Evolutionary conservation across 179 eudicot species (phyloP).

Genomic region (Heliamphora pulchella): DNA sequence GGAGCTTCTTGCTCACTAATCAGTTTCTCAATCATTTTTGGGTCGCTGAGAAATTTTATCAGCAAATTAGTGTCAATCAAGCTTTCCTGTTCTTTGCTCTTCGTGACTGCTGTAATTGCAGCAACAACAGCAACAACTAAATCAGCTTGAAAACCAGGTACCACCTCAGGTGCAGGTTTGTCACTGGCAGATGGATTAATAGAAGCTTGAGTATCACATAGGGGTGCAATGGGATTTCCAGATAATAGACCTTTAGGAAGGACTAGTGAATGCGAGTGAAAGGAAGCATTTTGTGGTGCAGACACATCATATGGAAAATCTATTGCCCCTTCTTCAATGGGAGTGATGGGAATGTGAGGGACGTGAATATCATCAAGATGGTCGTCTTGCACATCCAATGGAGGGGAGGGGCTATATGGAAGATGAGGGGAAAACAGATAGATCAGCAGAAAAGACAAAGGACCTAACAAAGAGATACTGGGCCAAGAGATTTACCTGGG

Average conservation of each 20-base stretch:
- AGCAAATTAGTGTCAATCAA: constrained; percentile 46
- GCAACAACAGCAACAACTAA: constrained; percentile 42
- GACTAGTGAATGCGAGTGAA: constrained; percentile 6
- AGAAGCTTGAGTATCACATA: constrained; percentile 11
- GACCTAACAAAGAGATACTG: neutral
- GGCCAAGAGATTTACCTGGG: constrained; percentile 30
- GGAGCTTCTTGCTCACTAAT: constrained; percentile 15
- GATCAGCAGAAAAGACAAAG: neutral
- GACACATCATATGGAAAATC: constrained; percentile 9
- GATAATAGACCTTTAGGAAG: constrained; percentile 12
- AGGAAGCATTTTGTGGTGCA: constrained; percentile 16
- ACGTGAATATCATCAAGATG: constrained; percentile 29
- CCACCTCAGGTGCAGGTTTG: constrained; percentile 19
- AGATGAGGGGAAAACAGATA: neutral
- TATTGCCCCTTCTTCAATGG: constrained; percentile 31
- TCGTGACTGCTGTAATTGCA: constrained; percentile 37
- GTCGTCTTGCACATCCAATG: constrained; percentile 24
- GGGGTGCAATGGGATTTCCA: neutral
- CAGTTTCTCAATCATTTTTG: constrained; percentile 33
- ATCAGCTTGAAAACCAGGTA: constrained; percentile 33
- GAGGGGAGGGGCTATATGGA: constrained; percentile 30
- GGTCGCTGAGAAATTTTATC: constrained; percentile 41
- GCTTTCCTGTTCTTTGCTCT: constrained; percentile 37
- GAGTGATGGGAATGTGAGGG: constrained; percentile 42
- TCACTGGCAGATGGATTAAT: constrained; percentile 19